phyloP scores from a whole-genome alignment of 2,329 filamentous ascomycete species.

The Neofusicoccum sp. region DNA sequence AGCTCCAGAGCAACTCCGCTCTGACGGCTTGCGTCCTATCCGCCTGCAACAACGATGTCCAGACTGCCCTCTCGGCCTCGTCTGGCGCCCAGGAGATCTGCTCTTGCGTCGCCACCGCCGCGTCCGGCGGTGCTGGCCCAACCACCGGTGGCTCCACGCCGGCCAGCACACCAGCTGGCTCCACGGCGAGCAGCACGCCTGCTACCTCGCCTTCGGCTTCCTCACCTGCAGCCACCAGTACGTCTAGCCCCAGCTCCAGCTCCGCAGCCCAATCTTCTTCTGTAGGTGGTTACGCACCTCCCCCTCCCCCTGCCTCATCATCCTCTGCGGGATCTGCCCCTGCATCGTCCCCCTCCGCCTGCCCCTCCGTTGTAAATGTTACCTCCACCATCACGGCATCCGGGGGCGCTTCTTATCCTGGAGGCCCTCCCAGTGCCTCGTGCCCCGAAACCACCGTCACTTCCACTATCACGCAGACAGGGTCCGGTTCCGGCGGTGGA shows the following conservation, averaged over 20 bases:
- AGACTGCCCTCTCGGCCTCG: constrained; percentile 13
- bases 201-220: constrained; percentile 2
- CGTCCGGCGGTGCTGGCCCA: neutral
- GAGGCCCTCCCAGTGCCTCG: neutral
- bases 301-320: neutral
- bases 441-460: neutral
- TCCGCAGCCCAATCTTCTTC: neutral
- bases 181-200: neutral
- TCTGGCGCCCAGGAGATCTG: constrained; percentile 12
- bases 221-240: constrained; percentile 1
- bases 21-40: constrained; percentile 11
- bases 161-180: neutral
- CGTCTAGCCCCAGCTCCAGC: neutral
- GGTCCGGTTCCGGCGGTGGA: neutral
- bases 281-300: neutral
- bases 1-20: neutral
- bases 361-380: neutral
- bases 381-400: neutral
- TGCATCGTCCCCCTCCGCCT: neutral
- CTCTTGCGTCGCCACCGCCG: constrained; percentile 12
- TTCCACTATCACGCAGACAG: neutral
- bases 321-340: neutral
- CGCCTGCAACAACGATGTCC: constrained; percentile 13
- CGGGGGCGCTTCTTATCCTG: neutral
- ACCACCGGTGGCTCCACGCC: neutral